These are phyloP conservation scores for Melaleuca alternifolia DNA, from an alignment of 345 rosid species.

Conservation along the genomic window DNA sequence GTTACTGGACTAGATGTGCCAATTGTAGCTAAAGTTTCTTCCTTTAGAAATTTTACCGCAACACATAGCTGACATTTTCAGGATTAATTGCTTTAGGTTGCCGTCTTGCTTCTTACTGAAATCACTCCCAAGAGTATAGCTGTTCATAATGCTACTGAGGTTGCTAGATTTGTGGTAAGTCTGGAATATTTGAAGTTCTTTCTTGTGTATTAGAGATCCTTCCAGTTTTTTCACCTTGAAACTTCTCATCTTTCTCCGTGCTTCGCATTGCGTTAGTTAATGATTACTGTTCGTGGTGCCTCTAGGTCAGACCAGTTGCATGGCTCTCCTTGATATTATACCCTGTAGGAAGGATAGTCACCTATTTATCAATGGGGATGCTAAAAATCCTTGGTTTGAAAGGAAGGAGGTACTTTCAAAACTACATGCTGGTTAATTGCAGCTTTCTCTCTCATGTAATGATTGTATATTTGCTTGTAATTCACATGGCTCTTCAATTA, in stretches of 20 bases:
- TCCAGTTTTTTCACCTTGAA: not conserved
- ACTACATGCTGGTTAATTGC: not conserved
- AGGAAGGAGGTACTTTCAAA: constrained; percentile 68
- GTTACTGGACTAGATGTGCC: not conserved
- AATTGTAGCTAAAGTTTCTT: not conserved
- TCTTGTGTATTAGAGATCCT: not conserved
- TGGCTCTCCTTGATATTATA: constrained; percentile 94
- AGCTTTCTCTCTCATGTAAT: not conserved
- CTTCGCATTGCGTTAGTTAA: not conserved
- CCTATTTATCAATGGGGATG: constrained; percentile 94
- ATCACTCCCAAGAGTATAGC: constrained; percentile 99
- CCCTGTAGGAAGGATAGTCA: constrained; percentile 93
- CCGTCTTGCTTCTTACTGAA: constrained; percentile 86
- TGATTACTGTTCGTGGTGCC: constrained; percentile 25
- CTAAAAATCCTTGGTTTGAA: constrained; percentile 89
- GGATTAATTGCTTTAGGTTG: constrained; percentile 41
- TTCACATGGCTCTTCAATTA: not conserved
- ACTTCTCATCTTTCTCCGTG: not conserved
- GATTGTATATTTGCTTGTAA: not conserved
- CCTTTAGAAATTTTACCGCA: not conserved
- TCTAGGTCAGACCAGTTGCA: constrained; percentile 99
- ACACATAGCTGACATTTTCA: not conserved
- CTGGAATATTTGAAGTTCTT: not conserved
- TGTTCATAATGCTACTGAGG: constrained; percentile 91
- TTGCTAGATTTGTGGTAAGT: constrained; percentile 93